Conservation (phyloP, 2,329 filamentous ascomycete species). For the Aureobasidium leucospermi region DNA sequence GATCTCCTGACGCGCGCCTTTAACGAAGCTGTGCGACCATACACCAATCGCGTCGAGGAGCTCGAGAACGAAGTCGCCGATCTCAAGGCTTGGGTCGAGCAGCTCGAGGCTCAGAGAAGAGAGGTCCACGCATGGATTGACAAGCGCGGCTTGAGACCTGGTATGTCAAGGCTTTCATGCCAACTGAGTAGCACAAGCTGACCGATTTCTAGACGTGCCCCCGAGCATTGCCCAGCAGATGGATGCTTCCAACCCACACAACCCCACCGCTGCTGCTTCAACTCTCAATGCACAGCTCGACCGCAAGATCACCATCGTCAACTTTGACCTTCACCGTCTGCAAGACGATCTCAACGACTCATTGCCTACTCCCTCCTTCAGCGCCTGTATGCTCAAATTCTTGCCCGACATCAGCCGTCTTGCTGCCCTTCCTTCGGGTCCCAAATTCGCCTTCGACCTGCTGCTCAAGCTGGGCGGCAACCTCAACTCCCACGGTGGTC, state of each 20-base stretch:
- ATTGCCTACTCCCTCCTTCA: constrained; percentile 46
- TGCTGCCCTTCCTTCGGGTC: constrained; percentile 39
- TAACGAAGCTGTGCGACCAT: constrained; percentile 46
- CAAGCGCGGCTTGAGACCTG: constrained; percentile 46
- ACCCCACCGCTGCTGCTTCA: constrained; percentile 39
- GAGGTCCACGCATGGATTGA: constrained; percentile 50
- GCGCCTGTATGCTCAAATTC: constrained; percentile 48
- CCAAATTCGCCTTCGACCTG: constrained; percentile 46
- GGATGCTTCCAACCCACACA: constrained; percentile 38
- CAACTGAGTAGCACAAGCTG: not conserved
- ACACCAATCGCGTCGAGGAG: constrained; percentile 46
- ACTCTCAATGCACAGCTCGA: constrained; percentile 50
- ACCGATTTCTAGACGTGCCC: constrained; percentile 38
- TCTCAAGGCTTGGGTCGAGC: constrained; percentile 42
- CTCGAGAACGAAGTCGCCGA: constrained; percentile 46
- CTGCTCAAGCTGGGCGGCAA: constrained; percentile 50
- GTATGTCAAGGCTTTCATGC: constrained; percentile 26
- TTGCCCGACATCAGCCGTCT: constrained; percentile 47
- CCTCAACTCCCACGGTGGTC: constrained; percentile 47
- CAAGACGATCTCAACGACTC: constrained; percentile 50
- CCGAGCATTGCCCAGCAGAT: constrained; percentile 46
- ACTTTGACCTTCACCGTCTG: constrained; percentile 49
- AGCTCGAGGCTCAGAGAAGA: constrained; percentile 43
- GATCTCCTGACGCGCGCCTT: constrained; percentile 46
- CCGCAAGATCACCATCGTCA: constrained; percentile 51